These are phyloP conservation scores for Xylaria arbuscula DNA, from an alignment of 2,329 filamentous ascomycete species.

Conservation along the genomic window DNA sequence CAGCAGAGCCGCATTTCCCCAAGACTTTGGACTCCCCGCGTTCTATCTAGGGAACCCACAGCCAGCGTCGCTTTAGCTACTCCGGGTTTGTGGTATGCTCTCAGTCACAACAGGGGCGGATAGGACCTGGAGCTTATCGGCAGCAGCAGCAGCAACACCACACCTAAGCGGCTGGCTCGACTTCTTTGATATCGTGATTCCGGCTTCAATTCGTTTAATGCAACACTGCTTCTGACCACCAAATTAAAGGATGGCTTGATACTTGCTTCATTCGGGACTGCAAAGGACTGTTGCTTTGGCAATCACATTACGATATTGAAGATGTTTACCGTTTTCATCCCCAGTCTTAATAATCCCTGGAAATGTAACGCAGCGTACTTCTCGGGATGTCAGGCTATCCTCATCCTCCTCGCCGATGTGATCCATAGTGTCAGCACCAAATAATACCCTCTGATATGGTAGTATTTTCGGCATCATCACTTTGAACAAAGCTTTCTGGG, in stretches of 20 bases:
- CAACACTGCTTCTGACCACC: slow-evolving; percentile 37
- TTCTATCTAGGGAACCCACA: slow-evolving; percentile 15
- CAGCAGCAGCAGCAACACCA: slow-evolving; percentile 23
- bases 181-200: slow-evolving; percentile 21
- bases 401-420: slow-evolving; percentile 73
- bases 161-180: slow-evolving; percentile 13
- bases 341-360: slow-evolving; percentile 73
- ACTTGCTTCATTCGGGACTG: slow-evolving; percentile 55
- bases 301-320: slow-evolving; percentile 72
- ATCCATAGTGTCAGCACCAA: slow-evolving; percentile 72
- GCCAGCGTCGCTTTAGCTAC: slow-evolving; percentile 21
- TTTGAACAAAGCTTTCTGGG: slow-evolving; percentile 68
- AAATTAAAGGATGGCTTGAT: slow-evolving; percentile 22
- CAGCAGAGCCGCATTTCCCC: slow-evolving; percentile 36
- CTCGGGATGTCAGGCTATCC: slow-evolving; percentile 61
- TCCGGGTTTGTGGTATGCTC: slow-evolving; percentile 16
- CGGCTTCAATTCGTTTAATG: slow-evolving; percentile 40
- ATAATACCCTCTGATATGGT: slow-evolving; percentile 65
- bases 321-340: slow-evolving; percentile 71
- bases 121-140: slow-evolving; percentile 6
- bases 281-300: slow-evolving; percentile 74
- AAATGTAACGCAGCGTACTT: slow-evolving; percentile 72
- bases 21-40: slow-evolving; percentile 23
- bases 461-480: slow-evolving; percentile 66
- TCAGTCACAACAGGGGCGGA: slow-evolving; percentile 12